These are phyloP conservation scores for Fusarium sp. DNA, from an alignment of 2,329 filamentous ascomycete species.

Conservation along the genomic window DNA sequence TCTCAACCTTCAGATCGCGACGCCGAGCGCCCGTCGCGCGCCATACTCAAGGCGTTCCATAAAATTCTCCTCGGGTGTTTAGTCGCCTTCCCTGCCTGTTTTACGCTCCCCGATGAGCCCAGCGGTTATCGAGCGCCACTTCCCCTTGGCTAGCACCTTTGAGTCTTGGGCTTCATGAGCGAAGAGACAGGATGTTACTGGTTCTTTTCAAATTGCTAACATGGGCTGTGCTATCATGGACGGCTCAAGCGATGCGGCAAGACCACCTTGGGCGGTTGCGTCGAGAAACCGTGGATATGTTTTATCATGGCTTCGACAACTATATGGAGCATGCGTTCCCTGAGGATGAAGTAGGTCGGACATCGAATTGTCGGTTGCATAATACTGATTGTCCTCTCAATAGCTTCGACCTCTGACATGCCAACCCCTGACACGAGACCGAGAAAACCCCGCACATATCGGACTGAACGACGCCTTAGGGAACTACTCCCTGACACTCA, in stretches of 20 bases:
- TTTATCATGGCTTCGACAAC: conserved; percentile 96
- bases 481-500: conserved; percentile 95
- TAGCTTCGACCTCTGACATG: conserved; percentile 89
- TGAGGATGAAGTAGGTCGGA: conserved; percentile 79
- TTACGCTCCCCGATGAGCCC: conserved; percentile 42
- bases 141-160: conserved; percentile 33
- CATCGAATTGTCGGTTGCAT: neutral
- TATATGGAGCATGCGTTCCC: conserved; percentile 96
- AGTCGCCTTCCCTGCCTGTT: conserved; percentile 4
- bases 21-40: conserved; percentile 38
- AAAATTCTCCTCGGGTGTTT: conserved; percentile 12
- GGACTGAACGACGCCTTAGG: conserved; percentile 95
- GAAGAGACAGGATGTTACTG: conserved; percentile 48
- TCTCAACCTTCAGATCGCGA: conserved; percentile 18
- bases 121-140: conserved; percentile 39
- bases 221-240: conserved; percentile 56
- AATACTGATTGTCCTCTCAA: conserved; percentile 34
- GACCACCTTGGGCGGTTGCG: conserved; percentile 67
- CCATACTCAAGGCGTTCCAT: conserved; percentile 17
- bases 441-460: conserved; percentile 80
- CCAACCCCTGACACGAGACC: conserved; percentile 84
- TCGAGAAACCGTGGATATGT: conserved; percentile 78
- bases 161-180: conserved; percentile 37
- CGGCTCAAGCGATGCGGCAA: conserved; percentile 64
- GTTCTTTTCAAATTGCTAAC: conserved; percentile 41